These are phyloP conservation scores for Triangularia setosa DNA, from an alignment of 2,329 filamentous ascomycete genomes.

Conservation along the genomic window DNA sequence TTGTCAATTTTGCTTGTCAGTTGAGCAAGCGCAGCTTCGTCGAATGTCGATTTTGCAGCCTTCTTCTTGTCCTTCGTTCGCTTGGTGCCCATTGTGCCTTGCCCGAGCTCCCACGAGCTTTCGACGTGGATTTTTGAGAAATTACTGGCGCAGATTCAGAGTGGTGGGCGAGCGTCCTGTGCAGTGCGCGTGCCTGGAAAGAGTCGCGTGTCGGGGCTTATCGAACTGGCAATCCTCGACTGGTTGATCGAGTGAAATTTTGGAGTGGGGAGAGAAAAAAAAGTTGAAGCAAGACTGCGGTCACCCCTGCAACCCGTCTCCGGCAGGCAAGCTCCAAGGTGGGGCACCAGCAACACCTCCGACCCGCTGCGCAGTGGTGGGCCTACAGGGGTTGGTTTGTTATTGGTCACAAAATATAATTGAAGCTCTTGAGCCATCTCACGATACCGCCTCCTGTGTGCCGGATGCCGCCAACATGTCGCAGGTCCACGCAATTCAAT, in stretches of 20 bases:
- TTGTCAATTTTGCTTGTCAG: constrained; percentile 56
- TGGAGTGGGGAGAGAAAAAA: constrained; percentile 1
- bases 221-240: background rate
- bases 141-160: background rate
- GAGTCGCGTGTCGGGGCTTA: background rate
- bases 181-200: background rate
- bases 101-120: background rate
- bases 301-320: background rate
- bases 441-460: background rate
- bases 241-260: background rate
- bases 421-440: background rate
- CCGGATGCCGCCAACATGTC: background rate
- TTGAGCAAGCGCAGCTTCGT: constrained; percentile 48
- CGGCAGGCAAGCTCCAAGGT: background rate
- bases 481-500: background rate
- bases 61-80: constrained; percentile 39
- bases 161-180: background rate
- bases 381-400: background rate
- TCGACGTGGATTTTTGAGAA: background rate
- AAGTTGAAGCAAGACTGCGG: background rate
- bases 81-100: constrained; percentile 20
- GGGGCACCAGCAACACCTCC: background rate
- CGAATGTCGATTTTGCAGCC: constrained; percentile 35
- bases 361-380: background rate
- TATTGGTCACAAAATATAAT: background rate